phyloP scores from a whole-genome alignment of 257 asterid genomes.

The Datura wrightii region DNA sequence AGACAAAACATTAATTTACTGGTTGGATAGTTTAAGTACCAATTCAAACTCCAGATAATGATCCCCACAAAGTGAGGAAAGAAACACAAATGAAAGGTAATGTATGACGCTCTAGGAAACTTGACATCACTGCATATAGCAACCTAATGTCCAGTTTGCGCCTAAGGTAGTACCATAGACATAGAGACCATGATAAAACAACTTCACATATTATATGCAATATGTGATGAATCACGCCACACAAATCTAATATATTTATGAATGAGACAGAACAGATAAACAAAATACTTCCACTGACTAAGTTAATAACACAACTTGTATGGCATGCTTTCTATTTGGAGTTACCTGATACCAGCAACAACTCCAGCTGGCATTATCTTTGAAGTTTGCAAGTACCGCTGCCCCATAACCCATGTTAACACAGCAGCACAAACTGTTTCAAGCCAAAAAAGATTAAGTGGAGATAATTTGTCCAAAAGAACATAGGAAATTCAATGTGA shows the following conservation, averaged over 20 bases:
- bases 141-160: background rate
- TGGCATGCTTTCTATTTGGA: background rate
- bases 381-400: constrained; percentile 74
- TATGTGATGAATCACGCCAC: background rate
- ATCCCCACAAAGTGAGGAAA: background rate
- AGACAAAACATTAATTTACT: background rate
- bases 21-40: background rate
- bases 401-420: constrained; percentile 82
- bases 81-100: background rate
- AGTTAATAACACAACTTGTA: background rate
- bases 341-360: constrained; percentile 92
- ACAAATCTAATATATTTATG: background rate
- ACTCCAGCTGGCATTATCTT: constrained; percentile 98
- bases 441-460: background rate
- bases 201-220: constrained; percentile 3
- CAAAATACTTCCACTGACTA: background rate
- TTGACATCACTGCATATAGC: background rate
- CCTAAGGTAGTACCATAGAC: background rate
- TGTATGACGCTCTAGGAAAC: background rate
- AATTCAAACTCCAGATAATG: background rate
- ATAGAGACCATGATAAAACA: background rate
- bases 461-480: background rate
- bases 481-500: background rate
- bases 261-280: background rate
- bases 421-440: constrained; percentile 71